Conservation (phyloP, 257 asterid species). For the Nicotiana tomentosiformis region DNA sequence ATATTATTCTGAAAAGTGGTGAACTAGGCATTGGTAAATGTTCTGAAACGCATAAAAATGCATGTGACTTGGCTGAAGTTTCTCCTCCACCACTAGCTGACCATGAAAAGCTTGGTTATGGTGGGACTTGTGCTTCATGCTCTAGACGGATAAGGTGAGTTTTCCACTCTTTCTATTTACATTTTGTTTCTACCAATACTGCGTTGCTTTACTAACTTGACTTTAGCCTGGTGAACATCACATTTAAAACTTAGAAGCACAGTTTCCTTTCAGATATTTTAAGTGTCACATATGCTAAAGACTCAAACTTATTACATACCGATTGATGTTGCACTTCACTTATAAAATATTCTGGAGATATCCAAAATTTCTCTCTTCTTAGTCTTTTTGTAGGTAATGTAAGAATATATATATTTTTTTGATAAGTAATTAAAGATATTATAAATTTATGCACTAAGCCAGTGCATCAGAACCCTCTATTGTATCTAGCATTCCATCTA, state of each 20-base stretch:
- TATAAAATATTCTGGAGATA: neutral
- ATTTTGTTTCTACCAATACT: neutral
- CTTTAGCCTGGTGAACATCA: neutral
- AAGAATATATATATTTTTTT: neutral
- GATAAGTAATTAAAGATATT: no score
- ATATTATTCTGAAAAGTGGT: constrained; percentile 17
- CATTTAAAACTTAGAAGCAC: neutral
- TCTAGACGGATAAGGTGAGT: constrained; percentile 50
- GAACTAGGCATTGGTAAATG: constrained; percentile 12
- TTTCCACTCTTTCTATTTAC: neutral
- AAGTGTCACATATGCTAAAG: neutral
- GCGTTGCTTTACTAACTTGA: neutral
- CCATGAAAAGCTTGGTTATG: constrained; percentile 19
- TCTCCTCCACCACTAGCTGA: constrained; percentile 20
- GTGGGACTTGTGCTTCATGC: constrained; percentile 42
- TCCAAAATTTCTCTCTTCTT: neutral
- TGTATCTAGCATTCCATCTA: no score
- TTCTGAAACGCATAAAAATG: constrained; percentile 17
- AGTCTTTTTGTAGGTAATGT: neutral
- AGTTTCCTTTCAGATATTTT: neutral
- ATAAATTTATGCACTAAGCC: no score
- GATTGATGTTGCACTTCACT: neutral
- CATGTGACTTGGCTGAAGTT: constrained; percentile 25
- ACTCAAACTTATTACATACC: neutral
- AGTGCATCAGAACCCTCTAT: no score